A percentile compares a stretch with the other conserved stretches of the same genome.
These are phyloP conservation scores for Penicillium glabrum DNA, from an alignment of 2,329 filamentous ascomycete species.

Conservation along the genomic window DNA sequence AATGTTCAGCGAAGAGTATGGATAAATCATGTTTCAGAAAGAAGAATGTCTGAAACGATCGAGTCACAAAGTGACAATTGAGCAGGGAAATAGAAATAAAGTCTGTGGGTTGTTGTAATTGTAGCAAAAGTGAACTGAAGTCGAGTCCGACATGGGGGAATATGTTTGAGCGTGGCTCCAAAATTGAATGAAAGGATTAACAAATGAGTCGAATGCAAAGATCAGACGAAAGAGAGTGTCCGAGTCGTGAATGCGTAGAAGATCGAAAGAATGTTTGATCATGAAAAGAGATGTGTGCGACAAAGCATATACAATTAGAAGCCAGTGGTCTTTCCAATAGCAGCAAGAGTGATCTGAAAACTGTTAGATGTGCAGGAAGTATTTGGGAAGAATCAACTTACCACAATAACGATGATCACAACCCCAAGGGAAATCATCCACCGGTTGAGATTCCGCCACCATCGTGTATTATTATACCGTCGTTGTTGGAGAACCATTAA, in stretches of 20 bases:
- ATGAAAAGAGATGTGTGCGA: neutral
- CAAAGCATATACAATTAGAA: slow-evolving; percentile 20
- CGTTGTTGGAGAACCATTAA: slow-evolving; percentile 48
- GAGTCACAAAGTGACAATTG: neutral
- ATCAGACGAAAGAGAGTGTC: neutral
- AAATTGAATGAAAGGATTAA: neutral
- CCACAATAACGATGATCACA: slow-evolving; percentile 55
- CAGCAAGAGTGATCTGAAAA: slow-evolving; percentile 29
- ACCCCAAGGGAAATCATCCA: slow-evolving; percentile 60
- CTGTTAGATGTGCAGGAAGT: slow-evolving; percentile 4
- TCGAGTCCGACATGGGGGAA: neutral
- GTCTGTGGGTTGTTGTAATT: slow-evolving; percentile 3
- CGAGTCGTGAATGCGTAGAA: slow-evolving; percentile 13
- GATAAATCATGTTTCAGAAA: slow-evolving; percentile 12
- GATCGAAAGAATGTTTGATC: neutral
- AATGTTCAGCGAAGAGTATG: slow-evolving; percentile 20
- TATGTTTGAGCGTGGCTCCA: neutral
- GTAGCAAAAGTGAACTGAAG: neutral
- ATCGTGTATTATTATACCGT: slow-evolving; percentile 59
- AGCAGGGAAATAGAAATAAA: slow-evolving; percentile 3
- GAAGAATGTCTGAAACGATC: slow-evolving; percentile 5
- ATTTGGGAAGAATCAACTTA: slow-evolving; percentile 36
- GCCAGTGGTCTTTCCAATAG: slow-evolving; percentile 34
- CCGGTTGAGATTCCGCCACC: slow-evolving; percentile 65
- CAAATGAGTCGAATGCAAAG: neutral